These are phyloP conservation scores for Cryptomeria japonica DNA, from an alignment of 75 land plant species.

Conservation along the genomic window DNA sequence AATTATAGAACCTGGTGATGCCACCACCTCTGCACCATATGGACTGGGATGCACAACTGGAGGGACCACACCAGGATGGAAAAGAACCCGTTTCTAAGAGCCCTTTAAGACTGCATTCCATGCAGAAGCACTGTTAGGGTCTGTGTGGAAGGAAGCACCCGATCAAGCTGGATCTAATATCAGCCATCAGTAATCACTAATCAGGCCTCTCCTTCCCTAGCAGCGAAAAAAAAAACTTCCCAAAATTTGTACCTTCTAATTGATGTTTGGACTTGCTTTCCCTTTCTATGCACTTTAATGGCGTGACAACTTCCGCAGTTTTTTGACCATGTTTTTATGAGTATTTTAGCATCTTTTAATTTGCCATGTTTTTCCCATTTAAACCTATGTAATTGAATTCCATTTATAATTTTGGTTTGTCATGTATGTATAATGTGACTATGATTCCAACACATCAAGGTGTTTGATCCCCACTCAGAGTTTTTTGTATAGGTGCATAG, in stretches of 20 bases:
- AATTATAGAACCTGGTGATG: constrained; percentile 41
- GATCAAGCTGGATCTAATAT: constrained; percentile 90
- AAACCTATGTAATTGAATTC: no score
- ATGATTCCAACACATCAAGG: no score
- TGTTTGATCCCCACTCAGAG: no score
- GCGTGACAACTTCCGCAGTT: no score
- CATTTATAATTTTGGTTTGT: no score
- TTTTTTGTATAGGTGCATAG: no score
- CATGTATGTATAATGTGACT: no score
- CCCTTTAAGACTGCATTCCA: constrained; percentile 47
- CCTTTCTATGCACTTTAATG: no score
- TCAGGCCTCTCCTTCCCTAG: constrained; percentile 82
- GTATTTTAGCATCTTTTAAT: no score
- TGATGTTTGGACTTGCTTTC: no score
- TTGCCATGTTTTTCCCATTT: no score
- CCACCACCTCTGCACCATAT: constrained; percentile 71
- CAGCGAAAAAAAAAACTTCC: constrained; percentile 77
- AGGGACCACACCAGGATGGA: constrained; percentile 89
- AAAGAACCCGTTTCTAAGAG: constrained; percentile 91
- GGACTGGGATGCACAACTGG: constrained; percentile 95
- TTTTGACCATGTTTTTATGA: no score
- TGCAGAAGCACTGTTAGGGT: constrained; percentile 97
- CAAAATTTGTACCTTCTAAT: constrained; percentile 29
- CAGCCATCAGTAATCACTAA: constrained; percentile 83
- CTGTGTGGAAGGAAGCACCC: constrained; percentile 90